Percentiles rank a stretch among this genome's conserved stretches.
phyloP scores from a whole-genome alignment of 106 monocot genomes.

The Xerophyta viscosa region DNA sequence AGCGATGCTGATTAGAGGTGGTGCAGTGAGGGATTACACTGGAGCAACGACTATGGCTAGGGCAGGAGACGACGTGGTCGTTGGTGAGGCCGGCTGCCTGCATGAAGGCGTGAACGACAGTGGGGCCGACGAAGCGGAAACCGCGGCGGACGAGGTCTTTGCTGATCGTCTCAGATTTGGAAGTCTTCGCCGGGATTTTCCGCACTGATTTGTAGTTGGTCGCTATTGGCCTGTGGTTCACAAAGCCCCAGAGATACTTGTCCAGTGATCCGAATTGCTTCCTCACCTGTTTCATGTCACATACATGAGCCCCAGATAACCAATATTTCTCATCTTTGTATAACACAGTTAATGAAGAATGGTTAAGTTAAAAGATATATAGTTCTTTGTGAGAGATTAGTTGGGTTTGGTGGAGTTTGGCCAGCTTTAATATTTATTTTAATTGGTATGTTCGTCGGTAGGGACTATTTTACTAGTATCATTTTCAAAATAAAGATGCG shows the following conservation, averaged over 20 bases:
- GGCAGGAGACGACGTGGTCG: constrained; percentile 76
- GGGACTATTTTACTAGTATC: too few relatives aligned
- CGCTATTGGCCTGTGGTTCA: constrained; percentile 63
- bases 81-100: constrained; percentile 86
- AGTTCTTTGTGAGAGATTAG: too few relatives aligned
- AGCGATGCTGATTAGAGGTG: too few relatives aligned
- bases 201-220: constrained; percentile 59
- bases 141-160: constrained; percentile 84
- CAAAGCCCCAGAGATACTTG: constrained; percentile 76
- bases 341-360: too few relatives aligned
- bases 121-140: constrained; percentile 83
- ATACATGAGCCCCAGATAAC: too few relatives aligned
- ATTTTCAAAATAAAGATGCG: too few relatives aligned
- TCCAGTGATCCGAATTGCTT: constrained; percentile 53
- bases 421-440: too few relatives aligned
- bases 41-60: constrained; percentile 50
- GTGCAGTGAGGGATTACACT: too few relatives aligned
- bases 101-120: constrained; percentile 88
- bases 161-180: constrained; percentile 88
- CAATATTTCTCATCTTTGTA: too few relatives aligned
- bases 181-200: constrained; percentile 83
- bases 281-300: constrained; percentile 55
- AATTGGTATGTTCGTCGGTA: too few relatives aligned
- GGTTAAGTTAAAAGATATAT: too few relatives aligned
- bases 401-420: too few relatives aligned